Percentiles rank a stretch among this genome's conserved stretches.
phyloP scores from a whole-genome alignment of 148 eudicot genomes.

The Persicaria tinctoria region DNA sequence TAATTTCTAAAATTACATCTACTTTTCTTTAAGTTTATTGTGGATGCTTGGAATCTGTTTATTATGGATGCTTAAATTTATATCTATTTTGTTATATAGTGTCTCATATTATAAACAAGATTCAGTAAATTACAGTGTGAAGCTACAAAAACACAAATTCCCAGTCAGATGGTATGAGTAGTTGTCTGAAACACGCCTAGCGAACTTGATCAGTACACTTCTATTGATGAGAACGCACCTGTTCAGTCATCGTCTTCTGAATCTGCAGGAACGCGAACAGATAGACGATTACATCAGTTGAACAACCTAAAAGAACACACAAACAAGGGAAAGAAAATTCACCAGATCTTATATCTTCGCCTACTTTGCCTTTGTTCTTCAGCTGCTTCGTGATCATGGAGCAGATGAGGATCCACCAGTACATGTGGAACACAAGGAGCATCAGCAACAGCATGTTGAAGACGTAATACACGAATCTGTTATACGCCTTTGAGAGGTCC shows the following conservation, averaged over 20 bases:
- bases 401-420: conserved; percentile 96
- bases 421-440: conserved; percentile 83
- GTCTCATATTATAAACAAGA: too few species aligned
- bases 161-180: background rate
- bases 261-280: background rate
- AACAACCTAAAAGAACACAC: background rate
- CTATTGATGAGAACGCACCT: background rate
- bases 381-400: conserved; percentile 77
- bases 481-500: conserved; percentile 46
- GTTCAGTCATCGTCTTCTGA: conserved; percentile 10
- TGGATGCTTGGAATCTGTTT: too few species aligned
- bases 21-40: too few species aligned
- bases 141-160: background rate
- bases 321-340: conserved; percentile 7
- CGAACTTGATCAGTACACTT: background rate
- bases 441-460: conserved; percentile 76
- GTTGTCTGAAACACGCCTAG: background rate
- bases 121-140: background rate
- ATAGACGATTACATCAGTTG: background rate
- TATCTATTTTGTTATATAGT: too few species aligned
- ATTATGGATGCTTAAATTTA: too few species aligned
- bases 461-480: conserved; percentile 43
- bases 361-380: conserved; percentile 82
- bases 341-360: conserved; percentile 98
- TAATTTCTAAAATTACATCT: too few species aligned